Base-by-base conservation (phyloP, 2,329 filamentous ascomycete genomes). In the Diplodia sapinea region DNA sequence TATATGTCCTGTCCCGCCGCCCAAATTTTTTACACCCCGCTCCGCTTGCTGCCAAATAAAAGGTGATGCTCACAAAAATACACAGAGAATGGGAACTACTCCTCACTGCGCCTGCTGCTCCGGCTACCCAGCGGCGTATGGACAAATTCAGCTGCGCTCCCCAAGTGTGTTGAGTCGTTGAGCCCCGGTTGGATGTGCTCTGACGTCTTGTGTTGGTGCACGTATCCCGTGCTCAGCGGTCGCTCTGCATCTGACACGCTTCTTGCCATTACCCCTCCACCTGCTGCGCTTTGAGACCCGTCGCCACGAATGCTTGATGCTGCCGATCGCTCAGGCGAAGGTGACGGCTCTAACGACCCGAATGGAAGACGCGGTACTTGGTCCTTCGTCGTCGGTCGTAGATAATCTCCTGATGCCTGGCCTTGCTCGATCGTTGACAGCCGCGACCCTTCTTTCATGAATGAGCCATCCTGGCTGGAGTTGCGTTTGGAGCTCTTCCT, bases 401-500 rank as follows among this genome's bases (percentile, higher is more conserved):
- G 56, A 23, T 67, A 62, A 7, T 54, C 49, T n/a, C 31, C 47
- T 13, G 50, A n/a, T 15, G 47, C 12, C 31, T 63, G 26, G 72
- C 72, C 36, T 77, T 70, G 68, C 75, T 73, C 68, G 4, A 78
- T 74, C 7, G 73, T 73, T 4, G 78, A 75, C 11, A 79, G 55
- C 31, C 76, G 72, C 3, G 68, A 62, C 9, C 66, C 70, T 55
- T 71, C 72, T 11, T 74, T 71, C 1, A 76, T 59, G 6, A 74
- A 67, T 4, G 74, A 73, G 7, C 69, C 69, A 6, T 79, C 78
- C 0, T 72, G 75, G 17, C 63, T 50, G 3, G 17, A 76, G 76
- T 23, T 64, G 1, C 78, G 70, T 51, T 74, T 88, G 0, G 91
- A 93, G 75, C 89, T 93, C 79, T 90, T 92, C 36, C 91, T 85